phyloP scores from a whole-genome alignment of 2,329 filamentous ascomycete species.

The Exophiala mesophila region DNA sequence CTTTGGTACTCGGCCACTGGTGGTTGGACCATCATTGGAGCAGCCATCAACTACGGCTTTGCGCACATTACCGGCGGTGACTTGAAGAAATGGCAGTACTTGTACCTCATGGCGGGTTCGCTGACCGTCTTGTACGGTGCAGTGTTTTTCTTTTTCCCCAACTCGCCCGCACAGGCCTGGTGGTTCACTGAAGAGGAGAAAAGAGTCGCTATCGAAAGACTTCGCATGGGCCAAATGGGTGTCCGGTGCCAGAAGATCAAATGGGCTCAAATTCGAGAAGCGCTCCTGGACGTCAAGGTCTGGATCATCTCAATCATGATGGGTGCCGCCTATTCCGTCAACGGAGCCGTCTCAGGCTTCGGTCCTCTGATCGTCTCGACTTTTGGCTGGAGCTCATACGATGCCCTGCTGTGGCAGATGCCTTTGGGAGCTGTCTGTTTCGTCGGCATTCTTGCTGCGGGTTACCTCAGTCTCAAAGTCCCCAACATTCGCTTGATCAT shows the following conservation, averaged over 20 bases:
- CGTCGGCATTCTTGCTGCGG: constrained; percentile 61
- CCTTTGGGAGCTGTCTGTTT: constrained; percentile 66
- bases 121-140: constrained; percentile 62
- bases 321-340: constrained; percentile 63
- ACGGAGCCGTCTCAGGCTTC: constrained; percentile 66
- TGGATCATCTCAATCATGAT: constrained; percentile 65
- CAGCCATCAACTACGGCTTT: constrained; percentile 63
- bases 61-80: constrained; percentile 54
- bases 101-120: constrained; percentile 61
- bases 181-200: constrained; percentile 61
- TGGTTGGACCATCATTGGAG: constrained; percentile 59
- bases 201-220: constrained; percentile 59
- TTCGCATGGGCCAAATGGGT: constrained; percentile 60
- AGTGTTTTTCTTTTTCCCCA: constrained; percentile 61
- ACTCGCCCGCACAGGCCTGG: constrained; percentile 63
- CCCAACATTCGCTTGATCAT: constrained; percentile 62
- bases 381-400: constrained; percentile 60
- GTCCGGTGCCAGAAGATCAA: constrained; percentile 60
- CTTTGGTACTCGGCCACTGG: constrained; percentile 61
- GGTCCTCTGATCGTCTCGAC: constrained; percentile 68
- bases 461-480: constrained; percentile 57
- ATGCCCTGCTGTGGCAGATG: constrained; percentile 69
- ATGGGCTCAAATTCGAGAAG: constrained; percentile 53
- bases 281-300: constrained; percentile 55
- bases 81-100: constrained; percentile 63